Percentiles rank a stretch among this genome's conserved stretches.
Conservation (phyloP, 805 yeast species). For the Metschnikowia kunwiensis region DNA sequence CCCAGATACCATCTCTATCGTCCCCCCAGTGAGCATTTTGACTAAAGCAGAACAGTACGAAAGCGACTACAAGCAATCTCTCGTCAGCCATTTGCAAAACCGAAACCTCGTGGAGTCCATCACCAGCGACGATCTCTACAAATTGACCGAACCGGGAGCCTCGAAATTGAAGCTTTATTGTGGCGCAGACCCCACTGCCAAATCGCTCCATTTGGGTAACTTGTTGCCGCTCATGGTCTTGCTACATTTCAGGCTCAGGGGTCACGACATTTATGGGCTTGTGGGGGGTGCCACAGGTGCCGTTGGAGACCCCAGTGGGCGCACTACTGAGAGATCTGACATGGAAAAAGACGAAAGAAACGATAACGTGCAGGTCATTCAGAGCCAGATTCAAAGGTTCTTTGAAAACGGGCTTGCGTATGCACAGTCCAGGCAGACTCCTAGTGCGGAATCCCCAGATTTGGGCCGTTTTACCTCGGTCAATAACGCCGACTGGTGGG, state of each 20-base stretch:
- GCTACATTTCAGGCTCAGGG: conserved; percentile 78
- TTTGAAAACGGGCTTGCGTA: conserved; percentile 60
- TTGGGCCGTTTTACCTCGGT: conserved; percentile 43
- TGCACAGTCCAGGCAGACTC: conserved; percentile 50
- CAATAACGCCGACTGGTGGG: conserved; percentile 88
- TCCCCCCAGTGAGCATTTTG: conserved; percentile 34
- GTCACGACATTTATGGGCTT: conserved; percentile 78
- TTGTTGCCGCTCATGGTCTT: conserved; percentile 81
- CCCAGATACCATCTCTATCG: conserved; percentile 37
- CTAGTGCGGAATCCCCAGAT: conserved; percentile 17
- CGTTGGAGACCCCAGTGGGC: conserved; percentile 96
- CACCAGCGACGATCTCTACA: conserved; percentile 37
- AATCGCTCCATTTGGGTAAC: conserved; percentile 86
- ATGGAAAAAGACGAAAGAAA: conserved; percentile 53
- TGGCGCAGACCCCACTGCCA: conserved; percentile 96
- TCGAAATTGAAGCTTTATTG: conserved; percentile 64
- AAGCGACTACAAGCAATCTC: conserved; percentile 27
- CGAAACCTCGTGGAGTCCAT: conserved; percentile 38
- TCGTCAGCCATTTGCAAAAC: conserved; percentile 36
- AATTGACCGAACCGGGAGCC: conserved; percentile 25
- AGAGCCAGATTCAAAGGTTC: conserved; percentile 58
- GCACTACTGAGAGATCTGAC: conserved; percentile 66
- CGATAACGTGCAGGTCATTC: conserved; percentile 57
- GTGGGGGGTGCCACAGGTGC: conserved; percentile 96
- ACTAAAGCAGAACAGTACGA: conserved; percentile 19